These are phyloP conservation scores for Metarhizium humberi DNA, from an alignment of 2,329 filamentous ascomycete species.

Conservation along the genomic window DNA sequence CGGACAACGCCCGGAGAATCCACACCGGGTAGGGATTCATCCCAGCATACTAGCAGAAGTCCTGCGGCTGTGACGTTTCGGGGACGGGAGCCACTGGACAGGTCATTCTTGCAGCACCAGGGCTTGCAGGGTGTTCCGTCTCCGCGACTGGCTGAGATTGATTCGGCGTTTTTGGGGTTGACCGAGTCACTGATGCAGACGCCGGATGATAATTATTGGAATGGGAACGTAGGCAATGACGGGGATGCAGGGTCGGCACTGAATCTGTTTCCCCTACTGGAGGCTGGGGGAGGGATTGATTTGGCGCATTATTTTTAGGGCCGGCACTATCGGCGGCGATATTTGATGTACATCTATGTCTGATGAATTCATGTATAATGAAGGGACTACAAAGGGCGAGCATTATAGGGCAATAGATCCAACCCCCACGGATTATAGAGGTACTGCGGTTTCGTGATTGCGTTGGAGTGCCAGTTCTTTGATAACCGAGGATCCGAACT, in stretches of 20 bases:
- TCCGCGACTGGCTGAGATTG: slow-evolving; percentile 24
- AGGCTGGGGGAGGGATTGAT: slow-evolving; percentile 43
- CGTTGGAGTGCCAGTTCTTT: too few species aligned
- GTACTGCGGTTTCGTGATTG: too few species aligned
- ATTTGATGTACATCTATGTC: neutral
- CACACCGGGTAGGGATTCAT: slow-evolving; percentile 7
- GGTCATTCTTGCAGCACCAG: slow-evolving; percentile 12
- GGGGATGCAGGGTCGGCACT: slow-evolving; percentile 34
- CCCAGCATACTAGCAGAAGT: slow-evolving; percentile 6
- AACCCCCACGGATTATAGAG: too few species aligned
- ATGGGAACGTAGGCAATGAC: slow-evolving; percentile 26
- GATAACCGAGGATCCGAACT: too few species aligned
- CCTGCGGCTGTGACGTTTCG: slow-evolving; percentile 7
- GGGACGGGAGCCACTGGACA: slow-evolving; percentile 16
- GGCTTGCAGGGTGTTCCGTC: slow-evolving; percentile 18
- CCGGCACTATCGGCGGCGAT: neutral
- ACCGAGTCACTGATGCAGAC: slow-evolving; percentile 29
- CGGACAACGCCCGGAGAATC: neutral
- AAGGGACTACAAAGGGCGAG: too few species aligned
- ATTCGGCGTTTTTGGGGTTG: slow-evolving; percentile 28
- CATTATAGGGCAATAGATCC: too few species aligned
- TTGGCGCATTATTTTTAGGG: slow-evolving; percentile 30
- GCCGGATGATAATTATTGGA: slow-evolving; percentile 31
- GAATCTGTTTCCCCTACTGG: slow-evolving; percentile 42
- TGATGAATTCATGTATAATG: too few species aligned